Evolutionary conservation across 208 protist genomes (phyloP), one percentile per base, ranked within the genome.

Genomic region (Acanthamoeba sp.): DNA sequence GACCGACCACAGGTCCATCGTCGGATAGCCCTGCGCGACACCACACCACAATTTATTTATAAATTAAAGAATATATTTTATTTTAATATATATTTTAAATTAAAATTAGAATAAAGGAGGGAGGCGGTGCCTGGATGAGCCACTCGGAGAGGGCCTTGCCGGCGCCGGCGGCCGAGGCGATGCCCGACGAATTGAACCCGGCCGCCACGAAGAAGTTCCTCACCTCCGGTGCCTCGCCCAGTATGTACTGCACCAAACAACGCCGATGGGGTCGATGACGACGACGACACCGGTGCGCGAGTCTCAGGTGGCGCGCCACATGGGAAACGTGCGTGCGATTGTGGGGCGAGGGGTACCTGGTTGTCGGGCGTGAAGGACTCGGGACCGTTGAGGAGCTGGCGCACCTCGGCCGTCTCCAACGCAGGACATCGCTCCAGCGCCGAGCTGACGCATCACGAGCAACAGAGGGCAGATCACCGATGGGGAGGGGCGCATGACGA

Each of bases 341-440:
- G n/a, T n/a, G 55, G 16, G 55, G 55, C 3, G 34, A 69, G 12
- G 20, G 55, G 22, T 69, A 69, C 59, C 42, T 82, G 34, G 18
- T 82, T 42, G 73, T 82, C 73, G 36, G 73, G 73, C 5, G 73
- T 82, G 36, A 82, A 82, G 10, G 73, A 82, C 73, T 82, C 73
- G 36, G 73, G 73, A 2, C 73, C 73, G 73, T 50, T 52, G 73
- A 82, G 38, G 3, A 50, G 34, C 18, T 42, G 42, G 27, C 42
- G 34, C 22, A 82, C 42, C 10, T 50, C 73, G 36, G 24, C 34
- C 14, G 22, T 50, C 38, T 42, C 73, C 38, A 82, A 20, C 38
- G 73, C 73, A 7, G 73, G 73, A 48, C 34, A 42, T 22, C 73
- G 73, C 73, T 82, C 42, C 32, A 82, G 38, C 59, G 59, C 59